Base-by-base conservation (phyloP, 495 filamentous ascomycete genomes). In the Sabuloglossum arenarium region DNA sequence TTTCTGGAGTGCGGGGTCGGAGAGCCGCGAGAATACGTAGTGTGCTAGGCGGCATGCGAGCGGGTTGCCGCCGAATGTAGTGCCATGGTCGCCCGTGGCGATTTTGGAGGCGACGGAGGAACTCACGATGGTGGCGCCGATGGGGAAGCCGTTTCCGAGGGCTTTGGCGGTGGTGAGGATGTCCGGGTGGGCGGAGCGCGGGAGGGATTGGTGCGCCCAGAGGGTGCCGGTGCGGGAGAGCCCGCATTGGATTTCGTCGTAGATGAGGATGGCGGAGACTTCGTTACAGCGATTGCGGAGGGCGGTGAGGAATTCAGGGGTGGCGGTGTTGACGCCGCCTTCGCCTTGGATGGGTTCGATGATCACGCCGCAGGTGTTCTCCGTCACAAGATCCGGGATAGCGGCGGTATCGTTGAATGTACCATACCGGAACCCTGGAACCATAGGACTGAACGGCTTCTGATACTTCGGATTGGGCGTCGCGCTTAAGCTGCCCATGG, bases 391-490 rank as follows among this genome's bases (percentile, higher is more conserved):
- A 1, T 72, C 70, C 30, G 80, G 66, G 34, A 97, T 72, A 23
- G 74, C 78, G 21, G 70, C 77, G 14, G 85, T 68, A 65, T 97
- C 81, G 62, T 98, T 96, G 72, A 82, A 90, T 12, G 71, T 81
- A 25, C 88, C 88, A 63, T 94, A 88, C 59, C 70, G 78, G 69
- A 94, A 98, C 2, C 91, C 91, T 0, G 93, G 91, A 3, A 98
- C 69, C 88, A 98, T 95, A 23, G 91, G 91, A 14, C 85, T 71
- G 64, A 97, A 98, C 2, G 91, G 93, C 19, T 81, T 79, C 66
- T 98, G 91, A 69, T 98, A 98, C 65, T 98, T 98, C 11, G 87
- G 86, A 70, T 98, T 98, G n/a, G 88, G 93, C 5, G 91, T 98
- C 0, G 93, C 91, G 24, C 84, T 88, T 27, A 98, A 68, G 23